Conservation (phyloP, 2,329 filamentous ascomycete genomes). For the Colletotrichum euphorbiae region DNA sequence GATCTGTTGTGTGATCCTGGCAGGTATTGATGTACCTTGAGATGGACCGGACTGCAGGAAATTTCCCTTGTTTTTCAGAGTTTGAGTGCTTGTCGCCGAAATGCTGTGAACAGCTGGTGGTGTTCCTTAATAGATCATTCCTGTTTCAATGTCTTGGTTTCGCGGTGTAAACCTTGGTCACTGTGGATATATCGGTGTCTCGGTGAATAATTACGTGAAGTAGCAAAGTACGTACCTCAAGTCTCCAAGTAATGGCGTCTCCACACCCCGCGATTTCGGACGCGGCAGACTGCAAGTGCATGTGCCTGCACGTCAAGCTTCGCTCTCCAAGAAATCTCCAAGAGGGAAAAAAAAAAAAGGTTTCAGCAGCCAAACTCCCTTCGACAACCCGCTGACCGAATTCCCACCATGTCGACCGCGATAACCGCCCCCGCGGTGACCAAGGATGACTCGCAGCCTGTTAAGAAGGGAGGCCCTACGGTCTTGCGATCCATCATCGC, state of each 20-base stretch:
- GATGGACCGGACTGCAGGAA: too few relatives aligned
- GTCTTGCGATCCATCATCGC: slow-evolving; percentile 90
- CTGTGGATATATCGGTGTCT: background rate
- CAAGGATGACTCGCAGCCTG: slow-evolving; percentile 44
- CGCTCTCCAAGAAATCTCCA: slow-evolving; percentile 6
- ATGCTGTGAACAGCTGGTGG: too few relatives aligned
- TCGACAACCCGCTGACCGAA: slow-evolving; percentile 19
- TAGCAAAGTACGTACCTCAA: slow-evolving; percentile 15
- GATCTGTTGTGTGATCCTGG: too few relatives aligned
- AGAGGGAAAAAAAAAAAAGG: background rate
- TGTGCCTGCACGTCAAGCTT: slow-evolving; percentile 26
- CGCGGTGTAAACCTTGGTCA: too few relatives aligned
- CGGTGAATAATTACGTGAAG: slow-evolving; percentile 30
- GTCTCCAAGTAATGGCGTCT: background rate
- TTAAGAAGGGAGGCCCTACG: slow-evolving; percentile 71
- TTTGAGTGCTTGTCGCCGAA: too few relatives aligned
- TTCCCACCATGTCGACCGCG: slow-evolving; percentile 33
- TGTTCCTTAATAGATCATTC: too few relatives aligned
- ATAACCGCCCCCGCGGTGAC: slow-evolving; percentile 41
- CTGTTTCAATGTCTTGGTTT: too few relatives aligned
- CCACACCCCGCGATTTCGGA: slow-evolving; percentile 41
- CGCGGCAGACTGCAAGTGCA: background rate
- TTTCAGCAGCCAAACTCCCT: background rate
- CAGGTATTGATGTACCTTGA: too few relatives aligned
- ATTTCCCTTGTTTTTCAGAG: too few relatives aligned